Percentiles rank a stretch among this genome's conserved stretches.
phyloP scores from a whole-genome alignment of 257 asterid genomes.

The Salvia miltiorrhiza region DNA sequence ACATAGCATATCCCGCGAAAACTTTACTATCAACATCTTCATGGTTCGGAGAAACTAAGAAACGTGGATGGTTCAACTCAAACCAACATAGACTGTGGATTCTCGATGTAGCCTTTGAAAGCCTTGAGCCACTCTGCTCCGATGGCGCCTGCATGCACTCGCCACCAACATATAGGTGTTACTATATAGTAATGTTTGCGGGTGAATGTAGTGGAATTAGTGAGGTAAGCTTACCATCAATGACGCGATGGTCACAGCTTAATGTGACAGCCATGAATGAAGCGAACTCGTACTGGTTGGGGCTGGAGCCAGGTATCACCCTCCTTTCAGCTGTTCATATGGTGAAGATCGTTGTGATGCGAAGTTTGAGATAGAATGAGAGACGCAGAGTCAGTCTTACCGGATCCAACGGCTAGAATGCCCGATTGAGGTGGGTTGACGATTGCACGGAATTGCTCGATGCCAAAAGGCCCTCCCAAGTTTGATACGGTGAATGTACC shows the following conservation, averaged over 20 bases:
- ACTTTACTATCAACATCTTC: background rate
- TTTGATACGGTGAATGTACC: slow-evolving; percentile 93
- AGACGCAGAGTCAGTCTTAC: slow-evolving; percentile 31
- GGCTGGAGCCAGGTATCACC: slow-evolving; percentile 64
- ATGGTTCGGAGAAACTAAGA: background rate
- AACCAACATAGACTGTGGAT: slow-evolving; percentile 91
- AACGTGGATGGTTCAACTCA: slow-evolving; percentile 19
- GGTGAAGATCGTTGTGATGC: background rate
- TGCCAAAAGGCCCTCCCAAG: slow-evolving; percentile 94
- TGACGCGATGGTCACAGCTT: slow-evolving; percentile 96
- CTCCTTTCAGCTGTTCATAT: slow-evolving; percentile 75
- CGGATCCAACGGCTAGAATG: slow-evolving; percentile 91
- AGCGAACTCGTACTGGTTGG: slow-evolving; percentile 59
- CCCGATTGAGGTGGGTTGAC: slow-evolving; percentile 95
- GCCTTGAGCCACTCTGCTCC: slow-evolving; percentile 99
- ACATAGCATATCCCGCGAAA: background rate
- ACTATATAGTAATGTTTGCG: background rate
- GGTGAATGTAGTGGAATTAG: background rate
- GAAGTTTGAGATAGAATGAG: background rate
- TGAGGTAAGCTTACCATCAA: slow-evolving; percentile 60
- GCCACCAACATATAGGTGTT: background rate
- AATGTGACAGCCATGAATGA: slow-evolving; percentile 78
- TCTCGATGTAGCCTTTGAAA: slow-evolving; percentile 91
- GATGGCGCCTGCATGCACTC: slow-evolving; percentile 59
- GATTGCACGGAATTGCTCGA: slow-evolving; percentile 93